Conservation (phyloP, 2,329 filamentous ascomycete genomes). For the Penicillium rolfsii region DNA sequence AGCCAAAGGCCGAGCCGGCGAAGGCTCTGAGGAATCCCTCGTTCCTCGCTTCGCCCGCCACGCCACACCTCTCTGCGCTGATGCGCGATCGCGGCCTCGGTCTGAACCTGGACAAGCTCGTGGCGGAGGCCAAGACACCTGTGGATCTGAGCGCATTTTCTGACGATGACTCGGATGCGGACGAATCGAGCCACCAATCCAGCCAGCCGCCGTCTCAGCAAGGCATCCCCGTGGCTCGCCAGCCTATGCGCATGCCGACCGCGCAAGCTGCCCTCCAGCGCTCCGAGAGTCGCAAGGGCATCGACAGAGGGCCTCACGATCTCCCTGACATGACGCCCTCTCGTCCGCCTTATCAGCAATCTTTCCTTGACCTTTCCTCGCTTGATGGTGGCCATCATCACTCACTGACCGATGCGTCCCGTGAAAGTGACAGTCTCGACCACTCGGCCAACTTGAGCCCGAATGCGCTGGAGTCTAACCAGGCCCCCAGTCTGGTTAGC, state of each 20-base stretch:
- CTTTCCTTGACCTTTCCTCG: conserved; percentile 36
- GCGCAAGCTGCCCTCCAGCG: conserved; percentile 55
- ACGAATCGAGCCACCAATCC: conserved; percentile 35
- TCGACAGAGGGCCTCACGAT: conserved; percentile 44
- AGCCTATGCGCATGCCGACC: conserved; percentile 62
- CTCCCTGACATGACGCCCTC: conserved; percentile 46
- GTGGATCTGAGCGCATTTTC: conserved; percentile 46
- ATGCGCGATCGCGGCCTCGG: conserved; percentile 65
- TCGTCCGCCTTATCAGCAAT: conserved; percentile 34
- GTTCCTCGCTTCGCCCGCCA: conserved; percentile 60
- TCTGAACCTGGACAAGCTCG: conserved; percentile 61
- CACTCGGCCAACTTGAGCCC: conserved; percentile 64
- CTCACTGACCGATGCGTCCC: conserved; percentile 18
- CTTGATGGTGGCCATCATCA: conserved; percentile 48
- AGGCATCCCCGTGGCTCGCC: conserved; percentile 38
- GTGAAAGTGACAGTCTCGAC: conserved; percentile 54
- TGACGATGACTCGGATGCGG: conserved; percentile 45
- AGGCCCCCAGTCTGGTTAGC: conserved; percentile 77
- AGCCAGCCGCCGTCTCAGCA: conserved; percentile 24
- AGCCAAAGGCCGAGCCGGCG: conserved; percentile 15
- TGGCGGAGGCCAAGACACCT: conserved; percentile 58
- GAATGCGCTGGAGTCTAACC: conserved; percentile 71
- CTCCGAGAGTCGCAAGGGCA: conserved; percentile 63
- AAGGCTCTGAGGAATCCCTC: conserved; percentile 37
- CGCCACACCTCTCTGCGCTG: conserved; percentile 69